Evolutionary conservation across 441 rosid genomes (phyloP).

Genomic region (Populus hybrid): DNA sequence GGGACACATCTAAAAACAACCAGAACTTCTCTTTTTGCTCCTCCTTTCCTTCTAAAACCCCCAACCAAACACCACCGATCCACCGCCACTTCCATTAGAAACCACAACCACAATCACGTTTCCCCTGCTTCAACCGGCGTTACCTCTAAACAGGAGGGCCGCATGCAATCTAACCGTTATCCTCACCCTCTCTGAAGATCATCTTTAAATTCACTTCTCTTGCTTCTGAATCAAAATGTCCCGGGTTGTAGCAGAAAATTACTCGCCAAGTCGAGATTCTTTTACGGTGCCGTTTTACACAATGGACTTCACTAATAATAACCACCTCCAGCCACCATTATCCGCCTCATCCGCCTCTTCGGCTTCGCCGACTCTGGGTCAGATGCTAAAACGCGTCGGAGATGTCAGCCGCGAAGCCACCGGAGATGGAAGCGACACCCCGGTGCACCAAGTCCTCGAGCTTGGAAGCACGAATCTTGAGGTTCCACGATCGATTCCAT

Average conservation of each 20-base stretch:
- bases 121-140: slow-evolving; percentile 7
- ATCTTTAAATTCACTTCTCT: background rate
- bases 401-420: slow-evolving; percentile 54
- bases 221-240: slow-evolving; percentile 33
- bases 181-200: background rate
- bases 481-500: slow-evolving; percentile 49
- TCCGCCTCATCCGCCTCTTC: background rate
- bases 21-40: background rate
- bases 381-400: slow-evolving; percentile 69
- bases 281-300: slow-evolving; percentile 28
- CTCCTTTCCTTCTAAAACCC: background rate
- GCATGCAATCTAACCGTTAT: slow-evolving; percentile 12
- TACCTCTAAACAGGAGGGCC: background rate
- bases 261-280: slow-evolving; percentile 9
- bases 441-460: slow-evolving; percentile 56
- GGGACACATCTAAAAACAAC: background rate
- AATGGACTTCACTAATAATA: slow-evolving; percentile 31
- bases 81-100: background rate
- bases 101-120: background rate
- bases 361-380: slow-evolving; percentile 57
- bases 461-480: slow-evolving; percentile 29
- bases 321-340: background rate
- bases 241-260: slow-evolving; percentile 49
- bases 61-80: background rate
- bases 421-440: slow-evolving; percentile 74